These are phyloP conservation scores for Adiantum capillusveneris DNA, from an alignment of 75 land plant genomes.

Conservation along the genomic window DNA sequence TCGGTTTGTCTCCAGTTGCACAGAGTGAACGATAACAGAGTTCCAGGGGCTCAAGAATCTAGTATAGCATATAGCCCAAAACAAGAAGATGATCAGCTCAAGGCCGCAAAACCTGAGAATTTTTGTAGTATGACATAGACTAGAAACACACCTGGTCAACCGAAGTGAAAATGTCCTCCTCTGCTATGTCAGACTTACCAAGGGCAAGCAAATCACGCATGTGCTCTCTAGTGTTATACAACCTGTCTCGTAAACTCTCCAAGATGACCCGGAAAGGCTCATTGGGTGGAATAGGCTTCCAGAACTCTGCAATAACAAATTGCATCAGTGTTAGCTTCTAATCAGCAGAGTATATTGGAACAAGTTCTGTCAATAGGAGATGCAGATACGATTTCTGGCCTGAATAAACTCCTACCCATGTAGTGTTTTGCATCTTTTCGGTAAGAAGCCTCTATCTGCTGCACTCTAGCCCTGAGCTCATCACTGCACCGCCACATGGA, in stretches of 20 bases:
- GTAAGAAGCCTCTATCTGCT: constrained; percentile 46
- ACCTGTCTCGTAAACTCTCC: constrained; percentile 81
- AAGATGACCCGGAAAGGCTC: constrained; percentile 92
- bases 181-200: constrained; percentile 76
- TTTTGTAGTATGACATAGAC: too few relatives aligned
- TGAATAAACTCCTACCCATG: constrained; percentile 41
- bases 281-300: constrained; percentile 90
- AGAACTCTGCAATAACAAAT: constrained; percentile 56
- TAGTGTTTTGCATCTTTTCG: constrained; percentile 83
- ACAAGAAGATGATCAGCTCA: not conserved
- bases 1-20: constrained; percentile 66
- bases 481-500: constrained; percentile 98
- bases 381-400: not conserved
- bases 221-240: constrained; percentile 81
- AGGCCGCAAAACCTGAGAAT: too few relatives aligned
- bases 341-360: too few relatives aligned
- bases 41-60: constrained; percentile 86
- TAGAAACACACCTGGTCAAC: constrained; percentile 51
- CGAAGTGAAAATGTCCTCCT: constrained; percentile 67
- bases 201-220: constrained; percentile 66
- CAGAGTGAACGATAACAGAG: constrained; percentile 88
- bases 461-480: constrained; percentile 54
- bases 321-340: not conserved
- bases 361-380: too few relatives aligned
- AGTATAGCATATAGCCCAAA: not conserved